Evolutionary conservation across 2,329 filamentous ascomycete genomes (phyloP).

Genomic region (Ophiosphaerella narmari): DNA sequence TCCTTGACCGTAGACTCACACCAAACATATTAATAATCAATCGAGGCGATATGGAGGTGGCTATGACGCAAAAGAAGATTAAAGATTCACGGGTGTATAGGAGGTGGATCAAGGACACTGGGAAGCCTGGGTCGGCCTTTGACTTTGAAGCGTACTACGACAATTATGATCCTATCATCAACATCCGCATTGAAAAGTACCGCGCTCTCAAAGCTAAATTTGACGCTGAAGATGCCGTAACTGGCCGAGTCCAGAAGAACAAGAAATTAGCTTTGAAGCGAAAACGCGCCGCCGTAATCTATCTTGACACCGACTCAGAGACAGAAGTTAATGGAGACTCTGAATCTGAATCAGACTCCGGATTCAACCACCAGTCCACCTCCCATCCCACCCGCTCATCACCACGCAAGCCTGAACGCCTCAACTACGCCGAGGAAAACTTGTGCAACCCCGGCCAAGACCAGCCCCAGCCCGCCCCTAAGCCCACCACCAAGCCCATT

Average conservation of each 20-base stretch:
- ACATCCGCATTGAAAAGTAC: conserved; percentile 12
- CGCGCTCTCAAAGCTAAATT: conserved; percentile 3
- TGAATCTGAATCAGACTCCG: not conserved
- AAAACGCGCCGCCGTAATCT: not conserved
- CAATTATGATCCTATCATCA: conserved; percentile 13
- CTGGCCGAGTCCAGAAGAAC: not conserved
- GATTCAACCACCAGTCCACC: not conserved
- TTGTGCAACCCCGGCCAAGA: not conserved
- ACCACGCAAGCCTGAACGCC: conserved; percentile 14
- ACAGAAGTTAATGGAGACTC: not conserved
- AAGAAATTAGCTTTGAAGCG: not conserved
- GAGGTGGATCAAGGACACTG: conserved; percentile 4
- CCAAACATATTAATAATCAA: conserved; percentile 31
- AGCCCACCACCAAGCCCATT: not conserved
- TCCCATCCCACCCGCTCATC: conserved; percentile 1
- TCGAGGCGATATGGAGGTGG: conserved; percentile 36
- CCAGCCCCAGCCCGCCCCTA: not conserved
- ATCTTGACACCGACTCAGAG: not conserved
- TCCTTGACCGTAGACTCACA: conserved; percentile 26
- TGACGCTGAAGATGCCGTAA: conserved; percentile 4
- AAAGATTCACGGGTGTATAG: conserved; percentile 5
- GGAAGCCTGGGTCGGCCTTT: conserved; percentile 3
- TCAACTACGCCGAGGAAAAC: conserved; percentile 15
- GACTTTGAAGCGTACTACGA: conserved; percentile 20
- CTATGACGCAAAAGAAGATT: conserved; percentile 25